These are phyloP conservation scores for Trichoderma sp. DNA, from an alignment of 2,329 filamentous ascomycete genomes.

Conservation along the genomic window DNA sequence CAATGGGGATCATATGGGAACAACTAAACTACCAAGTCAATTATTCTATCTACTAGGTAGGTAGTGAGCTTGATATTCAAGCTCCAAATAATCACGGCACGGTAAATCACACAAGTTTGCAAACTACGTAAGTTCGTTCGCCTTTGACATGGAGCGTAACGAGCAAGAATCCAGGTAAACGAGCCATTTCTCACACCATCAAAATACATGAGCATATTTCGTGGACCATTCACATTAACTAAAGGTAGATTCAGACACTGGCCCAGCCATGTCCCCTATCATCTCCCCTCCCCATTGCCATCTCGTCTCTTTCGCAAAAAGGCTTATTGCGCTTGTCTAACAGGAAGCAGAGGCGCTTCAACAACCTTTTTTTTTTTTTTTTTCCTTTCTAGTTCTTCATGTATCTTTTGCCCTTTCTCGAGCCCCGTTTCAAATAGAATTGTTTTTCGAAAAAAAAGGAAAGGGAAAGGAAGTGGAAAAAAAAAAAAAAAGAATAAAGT, in stretches of 20 bases:
- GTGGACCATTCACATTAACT: conserved; percentile 6
- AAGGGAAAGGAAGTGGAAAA: neutral
- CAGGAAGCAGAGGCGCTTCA: neutral
- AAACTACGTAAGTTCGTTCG: neutral
- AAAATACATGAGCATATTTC: neutral
- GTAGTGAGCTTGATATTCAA: neutral
- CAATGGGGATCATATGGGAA: neutral
- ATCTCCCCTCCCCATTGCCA: neutral
- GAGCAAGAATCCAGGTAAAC: neutral
- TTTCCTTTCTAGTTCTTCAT: neutral
- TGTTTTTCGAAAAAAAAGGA: neutral
- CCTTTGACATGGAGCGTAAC: neutral
- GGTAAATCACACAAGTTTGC: neutral
- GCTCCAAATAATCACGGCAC: neutral
- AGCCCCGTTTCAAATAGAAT: neutral
- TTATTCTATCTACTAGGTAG: neutral
- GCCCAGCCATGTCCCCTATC: conserved; percentile 12
- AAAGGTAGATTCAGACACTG: conserved; percentile 2
- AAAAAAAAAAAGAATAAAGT: neutral
- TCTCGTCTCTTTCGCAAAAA: neutral
- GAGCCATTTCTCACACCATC: neutral
- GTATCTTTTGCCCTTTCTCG: neutral
- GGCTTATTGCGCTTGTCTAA: neutral
- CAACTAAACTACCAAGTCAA: neutral
- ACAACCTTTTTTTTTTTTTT: neutral